Base-by-base conservation (phyloP, 2,329 filamentous ascomycete genomes). In the Biscogniauxia marginata region DNA sequence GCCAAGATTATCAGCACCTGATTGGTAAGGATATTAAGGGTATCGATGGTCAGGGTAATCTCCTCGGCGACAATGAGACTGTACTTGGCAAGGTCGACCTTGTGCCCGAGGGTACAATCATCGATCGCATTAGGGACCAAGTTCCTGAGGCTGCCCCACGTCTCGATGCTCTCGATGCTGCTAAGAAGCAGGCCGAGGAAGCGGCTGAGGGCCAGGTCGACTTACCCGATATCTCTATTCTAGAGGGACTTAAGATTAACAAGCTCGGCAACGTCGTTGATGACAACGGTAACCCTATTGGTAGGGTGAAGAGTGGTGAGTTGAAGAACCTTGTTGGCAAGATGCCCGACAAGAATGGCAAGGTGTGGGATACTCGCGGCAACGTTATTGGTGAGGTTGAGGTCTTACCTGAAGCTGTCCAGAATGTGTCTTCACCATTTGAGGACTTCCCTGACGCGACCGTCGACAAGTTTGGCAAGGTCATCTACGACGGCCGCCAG, bases 21-120 rank as follows among this genome's bases (percentile, higher is more conserved):
- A 24, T 79, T 16, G 83, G 86, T 59, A 87, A 86, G 61, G 84
- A 86, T 19, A 81, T 86, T 62, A 88, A 88, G 75, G 87, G 86
- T 70, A 76, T 86, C 63, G 86, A 88, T 62, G 81, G 79, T 60
- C 76, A 85, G 69, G 85, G 85, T n/a, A 84, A 87, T 65, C 82
- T 88, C 52, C 80, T 87, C 67, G 85, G 87, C 69, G 84, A 80
- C 69, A 81, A 85, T 46, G 85, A 85, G 21, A 84, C 86, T 23
- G 77, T 88, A 61, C 81, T 88, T 58, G 85, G 85, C 20, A 82
- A 81, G 60, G 84, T 85, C 62, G 75, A 82, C 62, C 71, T 79
- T 5, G 71, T 79, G 1, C 77, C 79, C 18, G 76, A 79, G 64
- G 71, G 73, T 16, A 70, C 73, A 23, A 71, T 75, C 11, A 67